Percentiles rank a stretch among this genome's conserved stretches.
phyloP scores from a whole-genome alignment of 2,329 filamentous ascomycete genomes.

The Bipolaris cookei region DNA sequence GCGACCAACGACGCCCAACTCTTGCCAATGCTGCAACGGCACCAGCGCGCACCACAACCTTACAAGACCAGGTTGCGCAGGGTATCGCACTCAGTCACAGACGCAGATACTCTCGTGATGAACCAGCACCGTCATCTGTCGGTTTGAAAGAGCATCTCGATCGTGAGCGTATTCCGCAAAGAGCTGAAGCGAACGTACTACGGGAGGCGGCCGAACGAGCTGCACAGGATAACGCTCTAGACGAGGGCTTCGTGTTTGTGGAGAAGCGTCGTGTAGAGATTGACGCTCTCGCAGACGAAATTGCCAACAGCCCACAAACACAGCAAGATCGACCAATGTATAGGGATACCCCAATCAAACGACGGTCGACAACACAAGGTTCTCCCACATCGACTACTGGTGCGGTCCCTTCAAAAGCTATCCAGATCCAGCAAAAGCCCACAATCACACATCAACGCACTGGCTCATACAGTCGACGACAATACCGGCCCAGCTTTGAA shows the following conservation, averaged over 20 bases:
- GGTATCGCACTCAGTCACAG: conserved; percentile 59
- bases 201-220: conserved; percentile 65
- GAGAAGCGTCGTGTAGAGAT: conserved; percentile 96
- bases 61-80: conserved; percentile 45
- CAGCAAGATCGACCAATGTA: conserved; percentile 56
- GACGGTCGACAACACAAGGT: conserved; percentile 80
- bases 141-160: conserved; percentile 57
- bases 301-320: conserved; percentile 77
- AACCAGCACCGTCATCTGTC: conserved; percentile 53
- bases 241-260: conserved; percentile 93
- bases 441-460: conserved; percentile 71
- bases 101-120: conserved; percentile 65
- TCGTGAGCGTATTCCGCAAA: conserved; percentile 51
- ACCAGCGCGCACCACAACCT: conserved; percentile 49
- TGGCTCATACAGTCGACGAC: conserved; percentile 78
- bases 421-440: conserved; percentile 73
- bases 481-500: conserved; percentile 73
- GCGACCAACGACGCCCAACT: conserved; percentile 52
- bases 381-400: conserved; percentile 71
- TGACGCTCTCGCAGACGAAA: conserved; percentile 93
- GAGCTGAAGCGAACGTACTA: conserved; percentile 46
- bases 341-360: conserved; percentile 68
- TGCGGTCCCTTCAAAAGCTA: conserved; percentile 73
- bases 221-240: conserved; percentile 86
- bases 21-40: conserved; percentile 55